phyloP scores from a whole-genome alignment of 2,329 filamentous ascomycete genomes.

The Pseudogymnoascus sp. region DNA sequence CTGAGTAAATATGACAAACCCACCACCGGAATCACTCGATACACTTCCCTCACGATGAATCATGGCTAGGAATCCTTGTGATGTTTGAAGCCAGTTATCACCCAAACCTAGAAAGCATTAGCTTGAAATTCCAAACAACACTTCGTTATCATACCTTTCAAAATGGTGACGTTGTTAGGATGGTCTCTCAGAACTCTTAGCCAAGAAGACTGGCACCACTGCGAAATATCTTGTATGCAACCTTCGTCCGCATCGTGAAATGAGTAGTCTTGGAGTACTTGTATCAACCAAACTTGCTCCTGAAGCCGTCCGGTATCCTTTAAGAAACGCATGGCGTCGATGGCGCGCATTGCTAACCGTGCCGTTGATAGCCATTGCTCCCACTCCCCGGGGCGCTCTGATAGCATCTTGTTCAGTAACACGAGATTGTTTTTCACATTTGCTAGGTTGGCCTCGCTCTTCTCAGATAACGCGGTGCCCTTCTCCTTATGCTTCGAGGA shows the following conservation, averaged over 20 bases:
- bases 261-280: conserved; percentile 41
- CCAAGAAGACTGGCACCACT: conserved; percentile 43
- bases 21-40: conserved; percentile 21
- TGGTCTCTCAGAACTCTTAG: conserved; percentile 38
- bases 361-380: conserved; percentile 31
- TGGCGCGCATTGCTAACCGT: conserved; percentile 32
- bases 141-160: conserved; percentile 33
- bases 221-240: conserved; percentile 37
- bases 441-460: not conserved
- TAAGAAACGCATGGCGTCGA: conserved; percentile 34
- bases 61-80: conserved; percentile 41
- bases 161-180: conserved; percentile 35
- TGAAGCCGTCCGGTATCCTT: conserved; percentile 28
- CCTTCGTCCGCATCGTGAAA: conserved; percentile 42
- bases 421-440: conserved; percentile 3
- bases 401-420: conserved; percentile 14
- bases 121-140: conserved; percentile 8
- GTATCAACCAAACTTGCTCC: conserved; percentile 36
- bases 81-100: conserved; percentile 42
- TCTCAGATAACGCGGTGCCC: not conserved
- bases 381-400: conserved; percentile 22
- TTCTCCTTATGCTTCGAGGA: not conserved
- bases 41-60: conserved; percentile 36
- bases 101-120: conserved; percentile 36
- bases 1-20: not conserved